phyloP scores from a whole-genome alignment of 1,139 yeast species.

The Magnusiomyces sp. region DNA sequence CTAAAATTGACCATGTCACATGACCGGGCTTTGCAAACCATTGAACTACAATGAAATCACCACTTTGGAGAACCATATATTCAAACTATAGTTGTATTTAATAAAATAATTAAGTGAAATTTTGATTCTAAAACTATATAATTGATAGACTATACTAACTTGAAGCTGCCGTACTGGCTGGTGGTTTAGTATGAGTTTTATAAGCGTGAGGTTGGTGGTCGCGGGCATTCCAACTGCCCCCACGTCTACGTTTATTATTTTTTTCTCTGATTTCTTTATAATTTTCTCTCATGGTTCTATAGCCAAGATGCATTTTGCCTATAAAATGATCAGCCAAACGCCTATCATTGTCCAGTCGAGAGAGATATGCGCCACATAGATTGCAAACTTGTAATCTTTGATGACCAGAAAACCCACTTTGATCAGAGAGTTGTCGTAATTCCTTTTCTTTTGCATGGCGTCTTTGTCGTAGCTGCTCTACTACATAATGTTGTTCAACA shows the following conservation, averaged over 20 bases:
- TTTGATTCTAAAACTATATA: too few relatives aligned
- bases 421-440: conserved; percentile 55
- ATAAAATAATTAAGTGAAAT: too few relatives aligned
- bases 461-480: conserved; percentile 34
- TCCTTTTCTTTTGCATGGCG: conserved; percentile 37
- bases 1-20: too few relatives aligned
- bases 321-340: conserved; percentile 86
- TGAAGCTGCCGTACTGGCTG: too few relatives aligned
- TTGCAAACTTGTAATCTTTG: conserved; percentile 89
- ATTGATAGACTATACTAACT: too few relatives aligned
- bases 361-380: conserved; percentile 84
- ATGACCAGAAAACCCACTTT: conserved; percentile 77
- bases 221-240: background rate
- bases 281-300: conserved; percentile 64
- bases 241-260: conserved; percentile 15
- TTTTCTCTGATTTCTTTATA: conserved; percentile 41
- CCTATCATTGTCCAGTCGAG: conserved; percentile 80
- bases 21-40: too few relatives aligned
- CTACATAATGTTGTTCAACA: conserved; percentile 37
- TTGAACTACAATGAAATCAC: too few relatives aligned
- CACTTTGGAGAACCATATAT: too few relatives aligned
- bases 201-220: too few relatives aligned
- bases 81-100: too few relatives aligned
- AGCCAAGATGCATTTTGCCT: conserved; percentile 82
- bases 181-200: too few relatives aligned